Evolutionary conservation across 805 yeast species (phyloP).

Genomic region (Blastobotrys mokoenaii): DNA sequence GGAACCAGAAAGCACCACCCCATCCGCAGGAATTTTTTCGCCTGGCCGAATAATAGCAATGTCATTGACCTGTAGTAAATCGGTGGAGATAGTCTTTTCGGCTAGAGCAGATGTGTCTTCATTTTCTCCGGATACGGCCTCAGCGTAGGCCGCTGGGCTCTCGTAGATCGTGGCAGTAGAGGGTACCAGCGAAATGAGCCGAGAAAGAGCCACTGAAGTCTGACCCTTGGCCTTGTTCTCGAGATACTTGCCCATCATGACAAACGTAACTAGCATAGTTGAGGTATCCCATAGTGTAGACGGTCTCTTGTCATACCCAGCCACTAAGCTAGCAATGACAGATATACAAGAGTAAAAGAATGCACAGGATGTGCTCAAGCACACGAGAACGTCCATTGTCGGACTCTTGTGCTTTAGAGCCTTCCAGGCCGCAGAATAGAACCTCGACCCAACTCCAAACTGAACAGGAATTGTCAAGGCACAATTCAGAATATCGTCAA

Average conservation of each 20-base stretch:
- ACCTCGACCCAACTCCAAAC: constrained; percentile 57
- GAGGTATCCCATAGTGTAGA: constrained; percentile 77
- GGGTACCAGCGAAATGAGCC: constrained; percentile 73
- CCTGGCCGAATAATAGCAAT: constrained; percentile 77
- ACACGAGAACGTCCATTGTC: constrained; percentile 89
- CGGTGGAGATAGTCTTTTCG: constrained; percentile 54
- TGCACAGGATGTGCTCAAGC: constrained; percentile 73
- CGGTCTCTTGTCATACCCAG: constrained; percentile 39
- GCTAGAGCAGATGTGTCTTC: constrained; percentile 8
- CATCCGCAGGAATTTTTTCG: constrained; percentile 87
- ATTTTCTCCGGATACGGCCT: constrained; percentile 5
- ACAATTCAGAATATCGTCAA: constrained; percentile 57
- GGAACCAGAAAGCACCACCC: constrained; percentile 64
- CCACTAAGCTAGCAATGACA: constrained; percentile 35
- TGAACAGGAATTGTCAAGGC: constrained; percentile 52
- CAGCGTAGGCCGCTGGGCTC: constrained; percentile 13
- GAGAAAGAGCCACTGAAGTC: constrained; percentile 81
- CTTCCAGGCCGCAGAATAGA: constrained; percentile 54
- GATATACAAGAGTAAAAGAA: constrained; percentile 65
- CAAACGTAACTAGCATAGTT: constrained; percentile 75
- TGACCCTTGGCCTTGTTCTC: constrained; percentile 92
- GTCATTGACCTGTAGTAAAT: constrained; percentile 70
- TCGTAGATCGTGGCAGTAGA: constrained; percentile 52
- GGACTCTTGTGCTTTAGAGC: constrained; percentile 63
- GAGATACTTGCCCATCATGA: constrained; percentile 81